Percentiles rank a stretch among this genome's conserved stretches.
Evolutionary conservation across 208 protist species (phyloP).

Genomic region (Porcisia deanei): DNA sequence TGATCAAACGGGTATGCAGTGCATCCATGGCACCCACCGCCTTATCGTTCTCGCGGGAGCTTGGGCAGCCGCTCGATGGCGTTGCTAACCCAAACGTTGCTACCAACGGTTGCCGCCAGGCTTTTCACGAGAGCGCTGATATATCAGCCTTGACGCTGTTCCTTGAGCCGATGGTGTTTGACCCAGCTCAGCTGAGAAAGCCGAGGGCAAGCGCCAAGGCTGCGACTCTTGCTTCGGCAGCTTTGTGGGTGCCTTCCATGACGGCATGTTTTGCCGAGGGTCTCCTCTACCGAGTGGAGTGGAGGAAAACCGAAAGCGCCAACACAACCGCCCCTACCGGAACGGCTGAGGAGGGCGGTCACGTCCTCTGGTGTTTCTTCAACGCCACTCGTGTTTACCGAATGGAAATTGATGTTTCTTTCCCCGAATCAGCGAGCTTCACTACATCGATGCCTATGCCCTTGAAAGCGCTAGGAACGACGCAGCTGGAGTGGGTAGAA

Average conservation of each 20-base stretch:
- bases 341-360: background rate
- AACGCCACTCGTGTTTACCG: conserved; percentile 24
- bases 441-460: background rate
- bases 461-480: conserved; percentile 15
- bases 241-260: conserved; percentile 21
- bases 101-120: background rate
- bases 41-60: background rate
- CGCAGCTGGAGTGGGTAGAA: conserved; percentile 21
- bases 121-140: background rate
- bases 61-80: too few relatives aligned
- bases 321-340: background rate
- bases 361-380: conserved; percentile 32
- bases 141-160: background rate
- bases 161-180: conserved; percentile 1
- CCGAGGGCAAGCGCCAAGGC: background rate
- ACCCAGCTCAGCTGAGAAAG: background rate
- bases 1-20: background rate
- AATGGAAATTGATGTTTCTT: conserved; percentile 27
- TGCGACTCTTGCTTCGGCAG: background rate
- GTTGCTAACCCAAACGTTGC: background rate
- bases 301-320: background rate
- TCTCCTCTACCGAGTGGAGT: conserved; percentile 28
- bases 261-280: conserved; percentile 26
- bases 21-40: background rate
- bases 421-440: conserved; percentile 7